Conservation (phyloP, 2,329 filamentous ascomycete genomes). For the Colletotrichum tropicale region DNA sequence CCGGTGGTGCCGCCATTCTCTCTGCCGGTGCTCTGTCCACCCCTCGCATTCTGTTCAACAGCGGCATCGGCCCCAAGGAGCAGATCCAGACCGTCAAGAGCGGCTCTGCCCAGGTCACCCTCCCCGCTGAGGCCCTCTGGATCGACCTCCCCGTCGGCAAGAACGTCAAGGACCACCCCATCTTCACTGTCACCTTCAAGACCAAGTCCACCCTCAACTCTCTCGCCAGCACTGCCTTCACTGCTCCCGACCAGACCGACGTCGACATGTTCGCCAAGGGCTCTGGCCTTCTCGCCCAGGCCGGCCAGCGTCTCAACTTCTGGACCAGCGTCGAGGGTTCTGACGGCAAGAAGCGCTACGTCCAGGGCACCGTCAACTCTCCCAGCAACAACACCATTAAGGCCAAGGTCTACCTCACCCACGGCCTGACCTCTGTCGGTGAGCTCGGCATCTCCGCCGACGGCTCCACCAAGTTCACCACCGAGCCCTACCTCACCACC, state of each 20-base stretch:
- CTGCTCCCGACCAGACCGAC: conserved; percentile 27
- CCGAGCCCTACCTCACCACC: conserved; percentile 36
- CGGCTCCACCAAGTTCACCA: conserved; percentile 45
- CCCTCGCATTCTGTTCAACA: conserved; percentile 58
- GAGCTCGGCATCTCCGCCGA: conserved; percentile 45
- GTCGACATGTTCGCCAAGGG: conserved; percentile 37
- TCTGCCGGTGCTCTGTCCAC: conserved; percentile 23
- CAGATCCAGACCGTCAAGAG: conserved; percentile 53
- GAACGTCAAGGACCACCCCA: conserved; percentile 38
- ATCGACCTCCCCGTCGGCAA: conserved; percentile 46
- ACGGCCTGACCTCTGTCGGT: conserved; percentile 52
- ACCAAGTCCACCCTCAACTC: conserved; percentile 27
- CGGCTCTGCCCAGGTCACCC: conserved; percentile 36
- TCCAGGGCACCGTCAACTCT: conserved; percentile 52
- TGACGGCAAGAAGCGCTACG: conserved; percentile 39
- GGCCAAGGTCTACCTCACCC: conserved; percentile 55
- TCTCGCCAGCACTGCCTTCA: conserved; percentile 2
- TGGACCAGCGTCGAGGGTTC: conserved; percentile 48
- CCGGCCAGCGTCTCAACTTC: conserved; percentile 50
- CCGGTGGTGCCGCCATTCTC: conserved; percentile 20
- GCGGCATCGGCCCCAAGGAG: conserved; percentile 55
- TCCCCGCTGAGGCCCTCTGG: conserved; percentile 28
- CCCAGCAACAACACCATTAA: conserved; percentile 45
- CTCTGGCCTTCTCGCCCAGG: conserved; percentile 46
- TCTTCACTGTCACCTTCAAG: conserved; percentile 31